Percentiles rank a stretch among this genome's conserved stretches.
Conservation (phyloP, 306 rosid genomes). For the Ormosia semicastrata region DNA sequence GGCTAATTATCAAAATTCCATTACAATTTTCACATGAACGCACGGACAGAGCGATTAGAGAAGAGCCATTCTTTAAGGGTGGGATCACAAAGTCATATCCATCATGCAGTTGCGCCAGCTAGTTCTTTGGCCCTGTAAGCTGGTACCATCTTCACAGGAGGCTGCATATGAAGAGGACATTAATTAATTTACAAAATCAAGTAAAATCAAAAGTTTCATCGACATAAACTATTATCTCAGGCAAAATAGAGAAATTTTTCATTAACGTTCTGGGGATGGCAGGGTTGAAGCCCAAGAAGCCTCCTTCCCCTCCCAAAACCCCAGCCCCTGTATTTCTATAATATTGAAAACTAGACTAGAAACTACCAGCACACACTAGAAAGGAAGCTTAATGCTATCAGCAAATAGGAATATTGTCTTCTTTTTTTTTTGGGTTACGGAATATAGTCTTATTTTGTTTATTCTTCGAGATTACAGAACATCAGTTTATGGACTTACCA, state of each 20-base stretch:
- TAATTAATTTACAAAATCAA: not conserved
- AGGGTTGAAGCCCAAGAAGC: no score
- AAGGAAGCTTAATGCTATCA: not conserved
- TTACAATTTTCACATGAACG: slow-evolving; percentile 10
- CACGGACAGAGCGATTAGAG: slow-evolving; percentile 7
- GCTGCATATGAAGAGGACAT: slow-evolving; percentile 39
- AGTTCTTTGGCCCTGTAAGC: slow-evolving; percentile 45
- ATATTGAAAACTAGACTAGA: not conserved
- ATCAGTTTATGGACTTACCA: not conserved
- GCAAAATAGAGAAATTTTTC: not conserved
- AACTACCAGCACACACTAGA: not conserved
- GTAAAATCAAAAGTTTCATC: no score
- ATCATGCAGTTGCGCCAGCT: slow-evolving; percentile 37
- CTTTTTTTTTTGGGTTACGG: not conserved
- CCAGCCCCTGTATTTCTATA: no score
- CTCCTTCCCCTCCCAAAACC: no score
- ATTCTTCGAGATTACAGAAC: not conserved
- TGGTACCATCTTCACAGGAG: slow-evolving; percentile 55
- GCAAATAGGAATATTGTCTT: not conserved
- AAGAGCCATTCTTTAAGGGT: not conserved
- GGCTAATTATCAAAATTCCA: slow-evolving; percentile 28
- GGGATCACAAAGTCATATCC: slow-evolving; percentile 25
- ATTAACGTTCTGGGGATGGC: not conserved
- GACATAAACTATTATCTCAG: not conserved
- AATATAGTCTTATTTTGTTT: not conserved